phyloP scores from a whole-genome alignment of 441 rosid species.

The Brassica balearica region DNA sequence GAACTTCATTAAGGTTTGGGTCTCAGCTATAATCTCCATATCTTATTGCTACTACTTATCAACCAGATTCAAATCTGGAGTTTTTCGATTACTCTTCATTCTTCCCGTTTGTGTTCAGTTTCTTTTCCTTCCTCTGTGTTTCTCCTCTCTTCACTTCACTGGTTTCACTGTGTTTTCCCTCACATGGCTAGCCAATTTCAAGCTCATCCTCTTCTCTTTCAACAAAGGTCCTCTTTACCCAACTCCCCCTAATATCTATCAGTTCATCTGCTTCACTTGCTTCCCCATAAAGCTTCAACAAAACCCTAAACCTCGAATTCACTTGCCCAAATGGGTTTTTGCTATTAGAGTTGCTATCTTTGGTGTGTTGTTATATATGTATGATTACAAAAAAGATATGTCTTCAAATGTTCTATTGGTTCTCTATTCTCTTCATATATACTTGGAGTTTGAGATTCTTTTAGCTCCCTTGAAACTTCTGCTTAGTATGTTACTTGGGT shows the following conservation, averaged over 20 bases:
- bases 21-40: no score
- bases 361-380: constrained; percentile 3
- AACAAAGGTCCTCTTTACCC: constrained; percentile 44
- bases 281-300: constrained; percentile 51
- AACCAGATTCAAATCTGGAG: constrained; percentile 10
- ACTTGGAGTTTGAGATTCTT: constrained; percentile 44
- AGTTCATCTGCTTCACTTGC: constrained; percentile 47
- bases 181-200: constrained; percentile 53
- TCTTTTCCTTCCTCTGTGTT: constrained; percentile 42
- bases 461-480: background rate
- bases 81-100: constrained; percentile 43
- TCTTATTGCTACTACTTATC: no score
- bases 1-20: no score
- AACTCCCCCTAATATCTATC: constrained; percentile 19
- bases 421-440: constrained; percentile 33
- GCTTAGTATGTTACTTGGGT: background rate
- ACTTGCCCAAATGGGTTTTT: constrained; percentile 36
- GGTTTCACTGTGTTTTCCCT: constrained; percentile 36
- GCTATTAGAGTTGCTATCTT: constrained; percentile 41
- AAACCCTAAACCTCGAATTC: constrained; percentile 30
- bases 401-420: constrained; percentile 30
- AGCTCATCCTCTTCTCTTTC: constrained; percentile 54
- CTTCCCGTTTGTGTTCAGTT: constrained; percentile 50
- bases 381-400: constrained; percentile 30
- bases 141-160: constrained; percentile 42